Conservation (phyloP, 1,139 yeast species). For the Candida albicans region DNA sequence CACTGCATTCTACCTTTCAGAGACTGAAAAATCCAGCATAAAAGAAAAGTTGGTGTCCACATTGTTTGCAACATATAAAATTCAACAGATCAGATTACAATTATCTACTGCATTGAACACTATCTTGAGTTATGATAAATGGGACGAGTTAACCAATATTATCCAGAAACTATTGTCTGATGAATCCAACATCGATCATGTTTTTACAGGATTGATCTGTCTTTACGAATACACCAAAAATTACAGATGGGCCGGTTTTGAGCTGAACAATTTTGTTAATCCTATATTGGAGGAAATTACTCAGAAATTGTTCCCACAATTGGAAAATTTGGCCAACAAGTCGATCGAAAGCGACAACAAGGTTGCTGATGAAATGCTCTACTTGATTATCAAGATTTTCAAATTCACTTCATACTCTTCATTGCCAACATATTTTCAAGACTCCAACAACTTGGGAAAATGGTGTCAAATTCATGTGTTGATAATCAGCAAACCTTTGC, state of each 20-base stretch:
- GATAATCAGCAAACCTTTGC: conserved; percentile 48
- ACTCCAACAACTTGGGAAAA: conserved; percentile 50
- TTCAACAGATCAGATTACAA: conserved; percentile 38
- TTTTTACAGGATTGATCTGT: conserved; percentile 58
- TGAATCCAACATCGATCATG: conserved; percentile 48
- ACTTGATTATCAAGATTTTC: conserved; percentile 62
- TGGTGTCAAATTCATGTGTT: conserved; percentile 66
- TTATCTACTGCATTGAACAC: conserved; percentile 44
- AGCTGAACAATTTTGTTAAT: conserved; percentile 40
- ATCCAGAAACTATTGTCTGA: conserved; percentile 45
- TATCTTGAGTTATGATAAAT: conserved; percentile 44
- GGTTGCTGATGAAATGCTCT: conserved; percentile 56
- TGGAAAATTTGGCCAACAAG: conserved; percentile 50
- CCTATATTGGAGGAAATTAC: conserved; percentile 51
- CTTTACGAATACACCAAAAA: conserved; percentile 56
- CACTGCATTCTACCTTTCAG: conserved; percentile 32
- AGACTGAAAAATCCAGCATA: conserved; percentile 51
- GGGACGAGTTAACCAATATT: conserved; percentile 43
- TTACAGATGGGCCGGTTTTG: conserved; percentile 56
- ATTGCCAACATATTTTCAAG: conserved; percentile 58
- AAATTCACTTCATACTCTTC: conserved; percentile 59
- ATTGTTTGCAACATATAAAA: conserved; percentile 36
- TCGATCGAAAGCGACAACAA: conserved; percentile 32
- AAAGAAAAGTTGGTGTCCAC: conserved; percentile 54
- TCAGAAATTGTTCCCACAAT: conserved; percentile 51